Conservation (phyloP, 73 alveolate genomes). For the Blepharisma stoltei region DNA sequence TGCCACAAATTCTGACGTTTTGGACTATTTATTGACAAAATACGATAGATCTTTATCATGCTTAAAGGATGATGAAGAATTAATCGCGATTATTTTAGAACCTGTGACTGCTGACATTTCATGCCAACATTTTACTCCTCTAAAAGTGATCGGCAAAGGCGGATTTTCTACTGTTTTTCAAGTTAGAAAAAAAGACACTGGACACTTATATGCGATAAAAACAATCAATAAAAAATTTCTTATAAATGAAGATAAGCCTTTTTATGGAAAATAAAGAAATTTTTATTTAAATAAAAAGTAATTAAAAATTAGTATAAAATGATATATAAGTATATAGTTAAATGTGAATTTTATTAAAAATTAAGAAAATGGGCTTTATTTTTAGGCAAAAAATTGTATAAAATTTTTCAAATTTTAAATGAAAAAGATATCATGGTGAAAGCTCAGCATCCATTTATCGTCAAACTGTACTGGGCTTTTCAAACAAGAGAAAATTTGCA, state of each 20-base stretch:
- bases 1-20: not conserved
- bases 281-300: constrained; percentile 27
- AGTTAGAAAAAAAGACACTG: constrained; percentile 72
- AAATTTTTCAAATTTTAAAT: constrained; percentile 24
- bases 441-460: constrained; percentile 33
- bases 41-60: constrained; percentile 31
- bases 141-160: constrained; percentile 76
- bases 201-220: constrained; percentile 75
- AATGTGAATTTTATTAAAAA: too few relatives aligned
- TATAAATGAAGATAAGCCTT: constrained; percentile 45
- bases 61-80: constrained; percentile 7
- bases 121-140: constrained; percentile 28
- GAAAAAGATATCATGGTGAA: constrained; percentile 36
- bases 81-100: constrained; percentile 30
- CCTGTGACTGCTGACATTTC: constrained; percentile 57
- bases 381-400: constrained; percentile 29
- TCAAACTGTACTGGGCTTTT: constrained; percentile 41
- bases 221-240: constrained; percentile 60
- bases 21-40: constrained; percentile 38
- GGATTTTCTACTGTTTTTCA: constrained; percentile 73
- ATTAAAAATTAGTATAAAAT: constrained; percentile 56
- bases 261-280: constrained; percentile 50
- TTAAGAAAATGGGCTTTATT: constrained; percentile 29
- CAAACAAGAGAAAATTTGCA: constrained; percentile 48
- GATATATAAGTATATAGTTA: constrained; percentile 60